Evolutionary conservation across 2,329 filamentous ascomycete genomes (phyloP), one percentile per base, ranked within the genome.

Genomic region (Rutstroemia sydowiana): DNA sequence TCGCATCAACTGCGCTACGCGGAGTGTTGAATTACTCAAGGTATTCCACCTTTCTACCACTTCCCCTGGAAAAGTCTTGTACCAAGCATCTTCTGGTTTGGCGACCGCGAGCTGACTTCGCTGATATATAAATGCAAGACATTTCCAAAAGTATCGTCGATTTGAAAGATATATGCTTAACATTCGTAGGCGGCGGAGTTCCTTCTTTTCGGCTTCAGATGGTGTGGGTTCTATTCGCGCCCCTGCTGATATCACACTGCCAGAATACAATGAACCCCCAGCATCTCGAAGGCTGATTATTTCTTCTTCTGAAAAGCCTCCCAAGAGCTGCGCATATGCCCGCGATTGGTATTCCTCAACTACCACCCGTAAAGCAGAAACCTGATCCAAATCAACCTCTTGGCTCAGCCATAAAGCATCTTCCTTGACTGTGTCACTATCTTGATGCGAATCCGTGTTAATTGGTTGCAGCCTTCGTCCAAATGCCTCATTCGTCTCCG

Each of bases 391-490:
- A 41, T 80, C 76, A 46, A 84, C 81, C 63, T 85, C 81, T 62
- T 85, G 81, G 69, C 88, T 91, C 56, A 98, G 73, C 90, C 91
- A 97, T 59, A 86, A 67, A 31, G 89, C 80, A 72, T 97, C 91
- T 43, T 81, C 79, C 71, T 95, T 95, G 66, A 97, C 81, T 63
- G 85, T 74, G 36, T 86, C 82, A 59, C 95, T 75, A 63, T 91
- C 81, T 79, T 79, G 37, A 79, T 77, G 61, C 79, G 81, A 5
- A 1, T 88, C 81, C 45, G 90, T 81, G 66, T 95, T 86, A 55
- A 96, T 95, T 5, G 90, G 87, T 20, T 90, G 87, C 1, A 88
- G 95, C 69, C 85, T 90, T 18, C 87, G 87, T 55, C 95, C 87
- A 65, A 95, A 95, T 16, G 79, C 78, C 59, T 79, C 75, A 68